Base-by-base conservation (phyloP, 768 basidiomycete genomes). In the Saitozyma sp. region DNA sequence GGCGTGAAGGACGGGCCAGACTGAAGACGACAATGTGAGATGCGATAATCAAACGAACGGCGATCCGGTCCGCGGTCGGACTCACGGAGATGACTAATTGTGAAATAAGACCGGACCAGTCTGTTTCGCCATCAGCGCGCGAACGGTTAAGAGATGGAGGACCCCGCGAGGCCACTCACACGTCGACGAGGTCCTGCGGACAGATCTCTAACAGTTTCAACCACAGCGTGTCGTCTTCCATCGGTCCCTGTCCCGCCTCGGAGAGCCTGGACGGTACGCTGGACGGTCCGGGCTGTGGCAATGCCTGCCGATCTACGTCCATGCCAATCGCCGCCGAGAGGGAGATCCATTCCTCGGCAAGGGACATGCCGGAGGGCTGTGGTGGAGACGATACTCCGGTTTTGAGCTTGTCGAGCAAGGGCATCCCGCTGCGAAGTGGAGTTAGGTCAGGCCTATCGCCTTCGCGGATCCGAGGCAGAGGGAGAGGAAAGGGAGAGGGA, bases 11-110 rank as follows among this genome's bases (percentile, higher is more conserved):
- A 67, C 61, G 14, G 66, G 66, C 66, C 66, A 67, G 8, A 64
- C 66, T 67, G 45, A 17, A 48, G 46, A 17, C 1, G 39, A 3
- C 19, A 20, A 16, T 16, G 49, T 51, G 45, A 57, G 29, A 14
- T 63, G 9, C 38, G 48, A 19, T 16, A 20, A 38, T 38, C 14
- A n/a, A 45, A 9, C 6, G 46, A 1, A 9, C 17, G 45, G 13
- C 45, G 43, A 45, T 45, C 9, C 43, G 11, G 45, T 46, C 29
- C 29, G 29, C 29, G 43, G 19, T 14, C 17, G 10, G 7, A 64
- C 66, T 57, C 46, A 67, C 66, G 52, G 16, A 67, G 62, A 50
- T 67, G 59, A 50, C 59, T 67, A 49, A 64, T 64, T 3, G 66
- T 64, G 46, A 67, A 67, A 54, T 67, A 67, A 0, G 52, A 63